Conservation (phyloP, 306 rosid genomes). For the Glycine latifolia region DNA sequence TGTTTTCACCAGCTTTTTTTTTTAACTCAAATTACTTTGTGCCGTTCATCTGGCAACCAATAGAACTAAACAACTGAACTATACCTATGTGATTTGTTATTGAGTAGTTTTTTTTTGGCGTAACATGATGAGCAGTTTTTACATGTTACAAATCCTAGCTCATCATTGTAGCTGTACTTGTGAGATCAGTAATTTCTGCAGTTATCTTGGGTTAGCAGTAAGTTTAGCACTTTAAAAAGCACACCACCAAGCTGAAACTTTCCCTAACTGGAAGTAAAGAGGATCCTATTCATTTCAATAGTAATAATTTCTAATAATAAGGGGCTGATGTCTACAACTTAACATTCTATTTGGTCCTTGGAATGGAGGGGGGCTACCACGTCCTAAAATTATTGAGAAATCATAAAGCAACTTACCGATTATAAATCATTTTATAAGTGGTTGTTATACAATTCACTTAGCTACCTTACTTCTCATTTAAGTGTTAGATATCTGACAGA, state of each 20-base stretch:
- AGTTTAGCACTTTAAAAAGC: constrained; percentile 27
- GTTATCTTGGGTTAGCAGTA: background rate
- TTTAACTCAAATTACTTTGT: constrained; percentile 11
- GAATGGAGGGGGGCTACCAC: constrained; percentile 7
- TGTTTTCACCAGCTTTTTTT: background rate
- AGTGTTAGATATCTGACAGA: constrained; percentile 38
- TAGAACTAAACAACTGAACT: background rate
- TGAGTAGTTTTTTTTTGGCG: background rate
- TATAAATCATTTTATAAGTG: constrained; percentile 36
- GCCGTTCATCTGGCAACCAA: background rate
- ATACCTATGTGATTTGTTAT: background rate
- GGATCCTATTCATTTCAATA: constrained; percentile 24
- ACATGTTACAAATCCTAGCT: background rate
- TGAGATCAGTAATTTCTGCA: constrained; percentile 3
- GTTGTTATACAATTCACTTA: constrained; percentile 32
- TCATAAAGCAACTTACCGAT: constrained; percentile 31
- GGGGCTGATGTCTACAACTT: constrained; percentile 19
- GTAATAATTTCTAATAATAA: constrained; percentile 18
- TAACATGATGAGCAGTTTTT: constrained; percentile 13
- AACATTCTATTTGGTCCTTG: constrained; percentile 1
- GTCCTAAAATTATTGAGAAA: constrained; percentile 46
- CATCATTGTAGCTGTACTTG: constrained; percentile 42
- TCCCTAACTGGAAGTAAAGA: constrained; percentile 25
- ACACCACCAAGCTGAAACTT: constrained; percentile 1
- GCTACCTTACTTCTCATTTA: constrained; percentile 1